Evolutionary conservation across 2,329 filamentous ascomycete genomes (phyloP).

Genomic region (Fusarium anguioides): DNA sequence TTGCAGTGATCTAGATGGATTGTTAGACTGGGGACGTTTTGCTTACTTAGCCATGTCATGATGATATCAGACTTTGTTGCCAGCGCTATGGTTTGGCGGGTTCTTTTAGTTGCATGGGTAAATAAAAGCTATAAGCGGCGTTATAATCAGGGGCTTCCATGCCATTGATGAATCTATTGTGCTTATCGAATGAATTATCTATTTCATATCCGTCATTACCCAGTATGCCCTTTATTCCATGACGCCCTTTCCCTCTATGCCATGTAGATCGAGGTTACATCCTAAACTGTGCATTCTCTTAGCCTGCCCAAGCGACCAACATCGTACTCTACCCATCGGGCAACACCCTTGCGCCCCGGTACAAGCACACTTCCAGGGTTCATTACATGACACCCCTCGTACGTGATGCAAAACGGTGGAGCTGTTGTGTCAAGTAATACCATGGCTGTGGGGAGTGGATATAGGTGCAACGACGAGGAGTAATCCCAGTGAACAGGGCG

Average conservation of each 20-base stretch:
- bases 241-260: conserved; percentile 8
- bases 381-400: conserved; percentile 95
- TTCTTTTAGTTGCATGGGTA: not conserved
- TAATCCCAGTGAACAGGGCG: conserved; percentile 94
- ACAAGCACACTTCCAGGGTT: conserved; percentile 86
- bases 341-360: conserved; percentile 73
- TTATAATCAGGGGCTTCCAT: not conserved
- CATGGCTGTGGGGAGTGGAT: conserved; percentile 87
- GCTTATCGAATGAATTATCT: conserved; percentile 8
- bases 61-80: not conserved
- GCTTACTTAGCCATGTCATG: not conserved
- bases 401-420: conserved; percentile 86
- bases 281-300: conserved; percentile 70
- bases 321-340: conserved; percentile 90
- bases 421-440: conserved; percentile 85
- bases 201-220: conserved; percentile 29
- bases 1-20: conserved; percentile 57
- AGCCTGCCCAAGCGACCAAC: conserved; percentile 70
- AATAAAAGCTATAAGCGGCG: not conserved
- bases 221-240: not conserved
- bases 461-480: conserved; percentile 79
- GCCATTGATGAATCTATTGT: not conserved
- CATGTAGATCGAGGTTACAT: not conserved
- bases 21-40: conserved; percentile 3
- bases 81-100: not conserved